A percentile compares a stretch with the other conserved stretches of the same genome.
These are phyloP conservation scores for Secale cereale DNA, from an alignment of 176 grass and related monocot genomes.

Conservation along the genomic window DNA sequence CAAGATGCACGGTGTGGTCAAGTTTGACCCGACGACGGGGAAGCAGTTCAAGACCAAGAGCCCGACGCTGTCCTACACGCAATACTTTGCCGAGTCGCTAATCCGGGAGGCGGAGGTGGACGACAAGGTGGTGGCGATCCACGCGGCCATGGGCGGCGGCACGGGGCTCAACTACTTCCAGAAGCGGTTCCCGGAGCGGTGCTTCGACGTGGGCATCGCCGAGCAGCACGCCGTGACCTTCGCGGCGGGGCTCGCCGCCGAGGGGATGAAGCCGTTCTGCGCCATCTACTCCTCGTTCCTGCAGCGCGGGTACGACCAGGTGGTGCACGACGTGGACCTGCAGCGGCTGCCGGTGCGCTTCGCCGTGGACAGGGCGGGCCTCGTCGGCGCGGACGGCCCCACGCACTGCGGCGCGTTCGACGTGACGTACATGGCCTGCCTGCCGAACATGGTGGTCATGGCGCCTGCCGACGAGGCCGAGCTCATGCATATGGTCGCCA, in stretches of 20 bases:
- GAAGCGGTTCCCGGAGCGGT: slow-evolving; percentile 78
- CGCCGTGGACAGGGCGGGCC: slow-evolving; percentile 74
- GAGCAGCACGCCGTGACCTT: slow-evolving; percentile 99
- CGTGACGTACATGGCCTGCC: slow-evolving; percentile 86
- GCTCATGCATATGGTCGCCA: slow-evolving; percentile 98
- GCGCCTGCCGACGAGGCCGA: slow-evolving; percentile 87
- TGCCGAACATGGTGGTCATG: slow-evolving; percentile 99
- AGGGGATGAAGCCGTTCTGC: slow-evolving; percentile 95
- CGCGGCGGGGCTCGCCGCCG: slow-evolving; percentile 72
- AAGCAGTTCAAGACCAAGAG: slow-evolving; percentile 66
- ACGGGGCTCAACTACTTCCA: slow-evolving; percentile 98
- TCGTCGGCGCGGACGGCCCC: slow-evolving; percentile 88
- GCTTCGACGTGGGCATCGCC: slow-evolving; percentile 97
- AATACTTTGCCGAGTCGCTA: slow-evolving; percentile 81
- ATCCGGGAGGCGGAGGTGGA: slow-evolving; percentile 76
- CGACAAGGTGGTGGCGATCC: slow-evolving; percentile 75
- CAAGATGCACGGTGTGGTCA: slow-evolving; percentile 94
- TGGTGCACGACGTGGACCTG: slow-evolving; percentile 94
- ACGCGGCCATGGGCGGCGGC: slow-evolving; percentile 96
- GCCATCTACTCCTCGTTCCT: slow-evolving; percentile 97
- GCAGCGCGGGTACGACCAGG: slow-evolving; percentile 98
- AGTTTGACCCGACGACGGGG: slow-evolving; percentile 68
- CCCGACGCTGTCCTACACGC: slow-evolving; percentile 58
- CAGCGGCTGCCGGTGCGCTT: slow-evolving; percentile 85
- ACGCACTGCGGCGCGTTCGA: slow-evolving; percentile 98